A percentile compares a stretch with the other conserved stretches of the same genome.
Evolutionary conservation across 2,329 filamentous ascomycete genomes (phyloP).

Genomic region (Fusarium cicatricum): DNA sequence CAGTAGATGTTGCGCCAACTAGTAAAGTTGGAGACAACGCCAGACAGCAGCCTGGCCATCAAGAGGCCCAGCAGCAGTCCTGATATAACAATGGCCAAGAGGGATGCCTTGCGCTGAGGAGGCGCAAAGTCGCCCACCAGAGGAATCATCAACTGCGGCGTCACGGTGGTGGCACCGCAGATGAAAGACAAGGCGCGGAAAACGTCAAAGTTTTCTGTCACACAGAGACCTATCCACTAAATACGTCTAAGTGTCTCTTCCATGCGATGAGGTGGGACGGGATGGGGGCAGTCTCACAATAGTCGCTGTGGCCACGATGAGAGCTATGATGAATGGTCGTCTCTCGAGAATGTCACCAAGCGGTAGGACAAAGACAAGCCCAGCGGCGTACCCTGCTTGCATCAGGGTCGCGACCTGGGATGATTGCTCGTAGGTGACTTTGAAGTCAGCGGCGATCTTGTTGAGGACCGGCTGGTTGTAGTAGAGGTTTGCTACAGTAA

Average conservation of each 20-base stretch:
- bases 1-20: conserved; percentile 83
- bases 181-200: conserved; percentile 78
- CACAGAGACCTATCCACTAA: conserved; percentile 73
- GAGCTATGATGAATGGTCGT: conserved; percentile 71
- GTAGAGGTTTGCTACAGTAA: conserved; percentile 83
- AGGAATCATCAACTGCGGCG: conserved; percentile 81
- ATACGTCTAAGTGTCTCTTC: background rate
- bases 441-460: conserved; percentile 74
- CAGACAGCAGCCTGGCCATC: conserved; percentile 77
- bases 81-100: conserved; percentile 77
- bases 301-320: conserved; percentile 74
- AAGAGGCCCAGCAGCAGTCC: conserved; percentile 80
- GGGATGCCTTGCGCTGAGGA: conserved; percentile 69
- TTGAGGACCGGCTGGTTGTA: conserved; percentile 84
- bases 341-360: conserved; percentile 75
- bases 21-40: conserved; percentile 76
- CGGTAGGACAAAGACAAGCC: conserved; percentile 78
- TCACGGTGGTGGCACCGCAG: conserved; percentile 80
- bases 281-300: conserved; percentile 57
- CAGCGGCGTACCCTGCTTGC: conserved; percentile 81
- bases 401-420: conserved; percentile 75
- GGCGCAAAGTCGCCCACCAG: conserved; percentile 82
- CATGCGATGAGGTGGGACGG: too few species aligned
- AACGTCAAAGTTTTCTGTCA: conserved; percentile 69
- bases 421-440: conserved; percentile 73